Conservation (phyloP, 2,329 filamentous ascomycete species). For the Pseudocercospora musae region DNA sequence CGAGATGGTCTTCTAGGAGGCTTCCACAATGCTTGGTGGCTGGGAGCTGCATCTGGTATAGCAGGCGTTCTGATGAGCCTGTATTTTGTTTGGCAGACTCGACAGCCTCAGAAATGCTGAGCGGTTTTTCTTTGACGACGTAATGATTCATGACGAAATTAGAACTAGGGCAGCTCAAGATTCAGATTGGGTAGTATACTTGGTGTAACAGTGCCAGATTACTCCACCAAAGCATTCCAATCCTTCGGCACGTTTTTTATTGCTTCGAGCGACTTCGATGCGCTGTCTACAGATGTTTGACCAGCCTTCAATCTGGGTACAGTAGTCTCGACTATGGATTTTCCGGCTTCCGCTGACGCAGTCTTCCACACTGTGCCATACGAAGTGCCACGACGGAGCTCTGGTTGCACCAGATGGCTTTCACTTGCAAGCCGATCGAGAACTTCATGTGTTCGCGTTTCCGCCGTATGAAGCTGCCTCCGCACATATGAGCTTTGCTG, state of each 20-base stretch:
- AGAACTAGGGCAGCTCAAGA: background rate
- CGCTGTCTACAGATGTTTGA: slow-evolving; percentile 14
- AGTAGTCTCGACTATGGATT: slow-evolving; percentile 16
- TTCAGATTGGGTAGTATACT: too few relatives aligned
- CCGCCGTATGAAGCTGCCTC: slow-evolving; percentile 27
- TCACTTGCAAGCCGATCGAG: slow-evolving; percentile 34
- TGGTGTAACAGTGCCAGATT: background rate
- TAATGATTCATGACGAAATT: slow-evolving; percentile 1
- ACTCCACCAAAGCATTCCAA: slow-evolving; percentile 2
- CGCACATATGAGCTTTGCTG: slow-evolving; percentile 30
- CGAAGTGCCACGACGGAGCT: slow-evolving; percentile 18
- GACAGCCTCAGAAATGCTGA: background rate
- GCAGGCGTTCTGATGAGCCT: slow-evolving; percentile 21
- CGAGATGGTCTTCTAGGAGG: slow-evolving; percentile 18
- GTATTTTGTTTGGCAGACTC: slow-evolving; percentile 20
- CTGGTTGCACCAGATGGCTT: slow-evolving; percentile 34
- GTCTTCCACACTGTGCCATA: slow-evolving; percentile 28
- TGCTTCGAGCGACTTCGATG: slow-evolving; percentile 15
- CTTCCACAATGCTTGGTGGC: slow-evolving; percentile 27
- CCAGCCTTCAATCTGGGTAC: slow-evolving; percentile 22
- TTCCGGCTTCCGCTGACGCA: slow-evolving; percentile 23
- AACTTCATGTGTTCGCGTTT: slow-evolving; percentile 26
- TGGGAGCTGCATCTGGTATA: slow-evolving; percentile 25
- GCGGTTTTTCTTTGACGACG: background rate
- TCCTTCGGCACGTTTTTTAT: slow-evolving; percentile 22